A percentile compares a stretch with the other conserved stretches of the same genome.
phyloP scores from a whole-genome alignment of 2,329 filamentous ascomycete species.

The Elsinoe necatrix region DNA sequence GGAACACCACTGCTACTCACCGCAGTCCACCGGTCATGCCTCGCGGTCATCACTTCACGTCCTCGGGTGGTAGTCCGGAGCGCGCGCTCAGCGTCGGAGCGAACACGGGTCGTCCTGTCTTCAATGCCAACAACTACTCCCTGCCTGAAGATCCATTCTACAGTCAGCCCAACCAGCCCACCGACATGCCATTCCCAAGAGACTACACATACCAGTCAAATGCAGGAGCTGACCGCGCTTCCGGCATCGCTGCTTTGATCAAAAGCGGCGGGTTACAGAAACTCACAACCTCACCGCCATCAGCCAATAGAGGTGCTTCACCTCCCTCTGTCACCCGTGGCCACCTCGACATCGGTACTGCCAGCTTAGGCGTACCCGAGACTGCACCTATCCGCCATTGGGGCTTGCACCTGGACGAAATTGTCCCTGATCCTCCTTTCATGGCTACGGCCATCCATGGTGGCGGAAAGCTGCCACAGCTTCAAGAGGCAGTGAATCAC shows the following conservation, averaged over 20 bases:
- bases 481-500: slow-evolving; percentile 24
- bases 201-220: neutral
- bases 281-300: neutral
- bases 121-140: neutral
- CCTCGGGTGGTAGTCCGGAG: neutral
- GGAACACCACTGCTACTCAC: neutral
- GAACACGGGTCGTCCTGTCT: neutral
- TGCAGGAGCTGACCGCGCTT: neutral
- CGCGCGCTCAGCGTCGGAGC: neutral
- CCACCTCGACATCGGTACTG: neutral
- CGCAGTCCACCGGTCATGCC: neutral
- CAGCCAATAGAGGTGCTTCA: neutral
- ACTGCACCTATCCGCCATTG: slow-evolving; percentile 2
- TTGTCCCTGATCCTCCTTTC: slow-evolving; percentile 16
- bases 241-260: slow-evolving; percentile 9
- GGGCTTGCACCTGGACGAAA: slow-evolving; percentile 11
- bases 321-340: neutral
- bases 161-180: neutral
- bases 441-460: slow-evolving; percentile 9
- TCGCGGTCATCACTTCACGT: neutral
- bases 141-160: slow-evolving; percentile 11
- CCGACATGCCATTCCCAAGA: neutral
- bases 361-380: neutral
- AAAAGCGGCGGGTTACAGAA: slow-evolving; percentile 13
- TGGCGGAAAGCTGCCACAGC: slow-evolving; percentile 18